These are phyloP conservation scores for Blepharisma japonicum DNA, from an alignment of 73 alveolate species.

Conservation along the genomic window DNA sequence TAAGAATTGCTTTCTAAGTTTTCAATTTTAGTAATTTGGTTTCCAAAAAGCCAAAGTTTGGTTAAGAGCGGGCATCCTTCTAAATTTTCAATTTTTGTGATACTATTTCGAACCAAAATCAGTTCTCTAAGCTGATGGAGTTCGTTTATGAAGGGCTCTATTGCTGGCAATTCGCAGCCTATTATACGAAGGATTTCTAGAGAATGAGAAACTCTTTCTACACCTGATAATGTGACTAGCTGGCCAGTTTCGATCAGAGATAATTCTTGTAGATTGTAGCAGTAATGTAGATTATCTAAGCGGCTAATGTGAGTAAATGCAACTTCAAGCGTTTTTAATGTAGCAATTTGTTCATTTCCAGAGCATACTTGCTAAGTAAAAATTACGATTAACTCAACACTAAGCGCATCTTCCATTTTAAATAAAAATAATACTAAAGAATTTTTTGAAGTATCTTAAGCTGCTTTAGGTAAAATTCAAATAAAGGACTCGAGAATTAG, in stretches of 20 bases:
- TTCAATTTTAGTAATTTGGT: constrained; percentile 44
- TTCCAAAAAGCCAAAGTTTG: constrained; percentile 38
- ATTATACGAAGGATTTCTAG: constrained; percentile 49
- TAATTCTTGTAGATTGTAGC: constrained; percentile 27
- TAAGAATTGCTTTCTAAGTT: constrained; percentile 42
- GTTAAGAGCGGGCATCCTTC: constrained; percentile 49
- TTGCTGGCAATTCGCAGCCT: constrained; percentile 41
- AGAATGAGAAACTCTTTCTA: constrained; percentile 50
- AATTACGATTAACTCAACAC: constrained; percentile 12
- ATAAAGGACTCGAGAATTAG: too few relatives aligned
- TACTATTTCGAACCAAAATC: constrained; percentile 39
- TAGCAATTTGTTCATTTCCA: constrained; percentile 22
- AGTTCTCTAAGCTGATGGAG: constrained; percentile 40
- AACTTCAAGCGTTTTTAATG: constrained; percentile 6
- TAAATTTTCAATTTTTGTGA: constrained; percentile 46
- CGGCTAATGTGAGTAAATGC: constrained; percentile 15
- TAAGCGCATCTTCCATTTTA: constrained; percentile 27
- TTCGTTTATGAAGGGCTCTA: constrained; percentile 39
- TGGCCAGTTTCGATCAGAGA: constrained; percentile 30
- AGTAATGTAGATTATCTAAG: constrained; percentile 17
- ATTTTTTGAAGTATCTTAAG: too few relatives aligned
- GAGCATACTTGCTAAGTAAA: constrained; percentile 12
- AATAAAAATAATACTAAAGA: too few relatives aligned
- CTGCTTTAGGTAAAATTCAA: too few relatives aligned
- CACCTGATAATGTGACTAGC: constrained; percentile 33